Conservation (phyloP, 495 filamentous ascomycete genomes). For the Hypoxylon subgilvum region DNA sequence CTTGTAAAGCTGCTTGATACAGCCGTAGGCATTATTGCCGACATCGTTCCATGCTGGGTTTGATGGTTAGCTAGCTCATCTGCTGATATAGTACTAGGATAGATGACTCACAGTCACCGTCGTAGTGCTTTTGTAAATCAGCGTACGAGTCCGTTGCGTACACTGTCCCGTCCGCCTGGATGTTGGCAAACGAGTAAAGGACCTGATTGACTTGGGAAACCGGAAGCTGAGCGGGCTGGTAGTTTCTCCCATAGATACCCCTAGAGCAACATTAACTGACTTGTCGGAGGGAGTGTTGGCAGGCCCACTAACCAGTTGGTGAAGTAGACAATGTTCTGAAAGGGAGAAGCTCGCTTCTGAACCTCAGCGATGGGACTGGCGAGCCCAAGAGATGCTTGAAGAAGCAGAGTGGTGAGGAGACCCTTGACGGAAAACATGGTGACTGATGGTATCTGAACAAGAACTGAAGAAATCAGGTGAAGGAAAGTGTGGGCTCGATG, state of each 20-base stretch:
- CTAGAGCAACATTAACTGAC: constrained; percentile 42
- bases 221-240: constrained; percentile 80
- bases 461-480: constrained; percentile 19
- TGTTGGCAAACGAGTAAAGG: constrained; percentile 88
- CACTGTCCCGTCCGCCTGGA: constrained; percentile 82
- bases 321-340: constrained; percentile 55
- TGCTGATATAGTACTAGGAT: neutral
- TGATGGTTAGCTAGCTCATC: constrained; percentile 14
- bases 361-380: constrained; percentile 29
- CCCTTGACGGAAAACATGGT: constrained; percentile 39
- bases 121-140: constrained; percentile 79
- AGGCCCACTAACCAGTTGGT: constrained; percentile 51
- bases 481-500: constrained; percentile 24
- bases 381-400: constrained; percentile 36
- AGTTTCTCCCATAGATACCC: constrained; percentile 85
- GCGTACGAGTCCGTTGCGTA: constrained; percentile 61
- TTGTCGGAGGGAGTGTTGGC: neutral
- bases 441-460: constrained; percentile 12
- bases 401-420: constrained; percentile 26
- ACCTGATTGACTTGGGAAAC: constrained; percentile 82
- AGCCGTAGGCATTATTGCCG: constrained; percentile 77
- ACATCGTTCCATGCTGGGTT: constrained; percentile 50
- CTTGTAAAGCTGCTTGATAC: constrained; percentile 83
- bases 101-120: constrained; percentile 47
- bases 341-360: constrained; percentile 35